Base-by-base conservation (phyloP, 352 stramenopile species). In the Peronospora belbahrii region DNA sequence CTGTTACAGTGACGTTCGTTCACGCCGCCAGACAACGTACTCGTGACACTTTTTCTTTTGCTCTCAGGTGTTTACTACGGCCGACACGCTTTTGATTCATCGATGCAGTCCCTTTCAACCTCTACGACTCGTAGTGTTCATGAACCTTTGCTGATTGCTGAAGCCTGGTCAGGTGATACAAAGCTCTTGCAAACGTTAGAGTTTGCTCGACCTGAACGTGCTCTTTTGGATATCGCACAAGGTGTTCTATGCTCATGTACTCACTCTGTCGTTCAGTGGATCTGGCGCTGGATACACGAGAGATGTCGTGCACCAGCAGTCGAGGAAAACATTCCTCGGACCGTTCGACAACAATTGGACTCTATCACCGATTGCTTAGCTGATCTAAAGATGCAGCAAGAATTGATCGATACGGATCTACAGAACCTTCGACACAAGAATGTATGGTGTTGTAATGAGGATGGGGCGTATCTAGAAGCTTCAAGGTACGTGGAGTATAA, bases 271-370 rank as follows among this genome's bases (percentile, higher is more conserved):
- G 3, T 30, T 7, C 20, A 11, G 17, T 24, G 19, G n/a, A 3
- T 49, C 13, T 39, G 28, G n/a, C 9, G 6, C 11, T 48, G 35
- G 56, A 14, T 36, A 43, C 25, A 45, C n/a, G 23, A n/a, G 27
- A 32, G 27, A n/a, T n/a, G 11, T 9, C 0, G 8, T 32, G 27
- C 11, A 6, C 3, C n/a, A 7, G 3, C 6, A 34, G 11, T 22
- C 22, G 23, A 27, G 23, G 23, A 27, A 27, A n/a, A n/a, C n/a
- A 4, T 27, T 9, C 9, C 23, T 27, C 23, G 5, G 23, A 27
- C 23, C 9, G 4, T 27, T 3, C 20, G 19, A 1, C 36, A 32
- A n/a, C 36, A 42, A 6, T n/a, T 42, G n/a, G 36, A 42, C 22
- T 30, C 22, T 14, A 42, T 32, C 20, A 22, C 20, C n/a, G 22